phyloP scores from a whole-genome alignment of 129 eudicot genomes.

The Flaveria bidentis region DNA sequence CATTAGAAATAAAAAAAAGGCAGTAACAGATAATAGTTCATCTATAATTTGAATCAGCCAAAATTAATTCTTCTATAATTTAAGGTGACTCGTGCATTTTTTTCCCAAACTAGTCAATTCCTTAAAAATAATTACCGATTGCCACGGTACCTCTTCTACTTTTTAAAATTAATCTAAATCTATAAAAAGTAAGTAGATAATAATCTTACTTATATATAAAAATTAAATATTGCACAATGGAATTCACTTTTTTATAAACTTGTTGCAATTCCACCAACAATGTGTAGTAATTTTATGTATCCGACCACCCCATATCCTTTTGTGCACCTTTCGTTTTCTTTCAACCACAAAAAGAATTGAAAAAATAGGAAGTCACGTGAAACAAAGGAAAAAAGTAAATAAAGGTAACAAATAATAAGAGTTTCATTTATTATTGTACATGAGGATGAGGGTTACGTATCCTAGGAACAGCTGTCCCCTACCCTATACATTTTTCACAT shows the following conservation, averaged over 20 bases:
- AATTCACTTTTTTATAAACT: background rate
- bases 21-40: no score
- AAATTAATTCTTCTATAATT: no score
- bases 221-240: no score
- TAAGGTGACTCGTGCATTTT: no score
- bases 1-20: no score
- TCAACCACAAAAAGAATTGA: constrained; percentile 11
- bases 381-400: constrained; percentile 33
- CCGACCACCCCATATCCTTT: constrained; percentile 40
- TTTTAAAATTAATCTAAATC: no score
- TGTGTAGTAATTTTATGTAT: constrained; percentile 26
- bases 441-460: constrained; percentile 33
- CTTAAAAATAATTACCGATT: no score
- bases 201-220: no score
- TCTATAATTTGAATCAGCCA: no score
- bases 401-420: background rate
- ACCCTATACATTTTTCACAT: background rate
- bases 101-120: no score
- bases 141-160: no score
- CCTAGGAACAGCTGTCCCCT: constrained; percentile 43
- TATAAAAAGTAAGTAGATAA: no score
- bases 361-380: constrained; percentile 40
- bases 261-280: background rate
- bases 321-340: constrained; percentile 38
- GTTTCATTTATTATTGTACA: constrained; percentile 19